Evolutionary conservation across 768 basidiomycete genomes (phyloP).

Genomic region (Suillus ampliporus): DNA sequence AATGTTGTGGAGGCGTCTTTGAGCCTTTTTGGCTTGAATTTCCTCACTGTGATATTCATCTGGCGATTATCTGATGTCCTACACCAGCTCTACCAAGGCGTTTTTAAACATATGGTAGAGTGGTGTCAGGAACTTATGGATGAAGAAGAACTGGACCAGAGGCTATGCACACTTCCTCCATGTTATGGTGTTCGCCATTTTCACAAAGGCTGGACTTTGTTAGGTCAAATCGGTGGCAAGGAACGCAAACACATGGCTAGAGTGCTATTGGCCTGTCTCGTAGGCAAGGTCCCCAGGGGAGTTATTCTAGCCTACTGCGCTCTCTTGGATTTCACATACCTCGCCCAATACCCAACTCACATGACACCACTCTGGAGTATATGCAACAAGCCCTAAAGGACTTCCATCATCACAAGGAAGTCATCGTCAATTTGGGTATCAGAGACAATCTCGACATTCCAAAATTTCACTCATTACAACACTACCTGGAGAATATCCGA

Average conservation of each 20-base stretch:
- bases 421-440: constrained; percentile 36
- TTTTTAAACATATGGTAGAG: too few species aligned
- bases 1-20: too few species aligned
- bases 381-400: constrained; percentile 30
- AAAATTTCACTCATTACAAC: constrained; percentile 31
- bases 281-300: constrained; percentile 33
- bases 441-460: constrained; percentile 35
- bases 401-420: constrained; percentile 43
- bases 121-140: too few species aligned
- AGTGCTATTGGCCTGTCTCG: constrained; percentile 20
- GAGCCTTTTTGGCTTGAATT: too few species aligned
- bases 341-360: constrained; percentile 38
- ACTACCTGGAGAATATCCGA: constrained; percentile 26
- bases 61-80: too few species aligned
- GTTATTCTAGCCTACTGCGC: constrained; percentile 41
- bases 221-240: neutral
- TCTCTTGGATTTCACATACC: constrained; percentile 44
- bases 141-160: too few species aligned
- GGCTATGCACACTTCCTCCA: neutral
- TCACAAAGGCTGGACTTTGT: neutral
- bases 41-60: too few species aligned
- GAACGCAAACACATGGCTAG: neutral
- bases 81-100: too few species aligned
- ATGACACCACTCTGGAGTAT: constrained; percentile 22
- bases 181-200: neutral